Conservation (phyloP, 768 basidiomycete species). For the Cantharellus anzutake region DNA sequence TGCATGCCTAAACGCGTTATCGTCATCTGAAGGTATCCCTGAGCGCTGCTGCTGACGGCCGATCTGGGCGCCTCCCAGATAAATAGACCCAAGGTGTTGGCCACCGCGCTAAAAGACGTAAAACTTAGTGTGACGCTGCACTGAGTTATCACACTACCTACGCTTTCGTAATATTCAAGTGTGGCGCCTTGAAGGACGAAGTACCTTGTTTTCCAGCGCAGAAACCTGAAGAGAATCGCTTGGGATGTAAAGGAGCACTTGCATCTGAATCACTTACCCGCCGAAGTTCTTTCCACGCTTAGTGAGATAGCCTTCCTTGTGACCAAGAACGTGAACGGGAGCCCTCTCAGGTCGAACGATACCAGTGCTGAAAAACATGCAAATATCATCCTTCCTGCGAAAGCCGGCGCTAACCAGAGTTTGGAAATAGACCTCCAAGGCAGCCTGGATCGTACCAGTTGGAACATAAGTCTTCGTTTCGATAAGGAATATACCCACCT, state of each 20-base stretch:
- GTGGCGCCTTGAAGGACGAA: conserved; percentile 84
- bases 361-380: conserved; percentile 84
- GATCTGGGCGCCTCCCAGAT: conserved; percentile 84
- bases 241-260: background rate
- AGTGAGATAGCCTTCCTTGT: conserved; percentile 91
- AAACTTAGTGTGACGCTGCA: background rate
- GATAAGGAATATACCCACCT: conserved; percentile 31
- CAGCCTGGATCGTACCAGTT: conserved; percentile 11
- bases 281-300: conserved; percentile 97
- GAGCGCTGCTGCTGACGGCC: conserved; percentile 63
- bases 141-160: conserved; percentile 27
- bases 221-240: background rate
- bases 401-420: conserved; percentile 63
- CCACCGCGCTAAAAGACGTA: conserved; percentile 53
- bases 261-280: conserved; percentile 23
- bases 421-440: conserved; percentile 69
- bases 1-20: conserved; percentile 90
- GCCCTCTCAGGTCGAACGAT: conserved; percentile 57
- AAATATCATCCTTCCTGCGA: conserved; percentile 76
- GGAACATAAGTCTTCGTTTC: background rate
- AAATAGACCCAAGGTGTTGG: conserved; percentile 74
- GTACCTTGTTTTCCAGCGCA: conserved; percentile 74
- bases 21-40: conserved; percentile 41
- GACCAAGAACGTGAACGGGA: conserved; percentile 59
- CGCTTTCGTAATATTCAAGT: conserved; percentile 89